Evolutionary conservation across 2,329 filamentous ascomycete genomes (phyloP), one percentile per base, ranked within the genome.

Genomic region (Curvularia eragrostidis): DNA sequence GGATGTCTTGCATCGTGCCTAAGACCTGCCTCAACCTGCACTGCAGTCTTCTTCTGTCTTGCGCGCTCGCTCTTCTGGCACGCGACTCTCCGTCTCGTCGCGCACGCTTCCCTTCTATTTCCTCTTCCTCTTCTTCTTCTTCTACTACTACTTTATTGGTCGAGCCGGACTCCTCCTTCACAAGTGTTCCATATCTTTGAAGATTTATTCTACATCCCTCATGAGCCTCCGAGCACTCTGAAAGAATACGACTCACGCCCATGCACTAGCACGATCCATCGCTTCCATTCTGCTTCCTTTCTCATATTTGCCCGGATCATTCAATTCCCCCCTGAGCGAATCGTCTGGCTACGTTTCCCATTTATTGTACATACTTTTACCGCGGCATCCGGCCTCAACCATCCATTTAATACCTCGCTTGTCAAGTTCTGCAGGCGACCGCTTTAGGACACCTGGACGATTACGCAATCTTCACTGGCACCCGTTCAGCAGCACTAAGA

Each of bases 101-200:
- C 67, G 50, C 59, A 52, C 49, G 54, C 30, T 53, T 65, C 34
- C 52, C 24, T 24, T 26, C 8, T 23, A 59, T 62, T 66, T 53
- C 36, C 61, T 62, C 65, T 54, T 23, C 47, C 58, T 10, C 58
- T 53, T 44, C 56, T 62, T 48, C 19, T 32, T 54, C 12, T 64
- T 63, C 66, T 49, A 18, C 42, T 62, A 19, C 30, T 52, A 5
- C 32, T 34, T 64, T 32, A 68, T 67, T 62, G 58, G 56, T 68
- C 43, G 72, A 75, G 70, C 73, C 61, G 71, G 67, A 54, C 72
- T 74, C 71, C 69, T 73, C 64, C 47, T 67, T 71, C 48, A 61
- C 62, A 57, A 55, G 58, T 48, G 49, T 56, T 56, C 46, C 46
- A 52, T 56, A 42, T 26, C 30, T 48, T 50, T 50, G 56, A 24